These are phyloP conservation scores for Yamadazyma spencermartinsiae DNA, from an alignment of 1,139 yeast species.

Conservation along the genomic window DNA sequence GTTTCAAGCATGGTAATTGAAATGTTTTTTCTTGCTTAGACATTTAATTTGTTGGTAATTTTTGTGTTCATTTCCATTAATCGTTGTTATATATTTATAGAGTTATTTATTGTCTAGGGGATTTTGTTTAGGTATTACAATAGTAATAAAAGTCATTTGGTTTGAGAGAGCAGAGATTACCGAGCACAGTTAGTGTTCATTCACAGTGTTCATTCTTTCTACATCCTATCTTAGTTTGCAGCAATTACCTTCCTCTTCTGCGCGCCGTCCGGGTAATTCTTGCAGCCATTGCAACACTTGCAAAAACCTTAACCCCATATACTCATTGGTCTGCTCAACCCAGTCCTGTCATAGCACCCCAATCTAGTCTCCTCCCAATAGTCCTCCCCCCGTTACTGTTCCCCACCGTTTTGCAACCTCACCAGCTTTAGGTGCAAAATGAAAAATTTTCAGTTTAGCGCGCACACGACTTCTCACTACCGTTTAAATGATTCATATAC, in stretches of 20 bases:
- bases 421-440: not conserved
- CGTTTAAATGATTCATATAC: too few species aligned
- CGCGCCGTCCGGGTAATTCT: too few species aligned
- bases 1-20: slow-evolving; percentile 73
- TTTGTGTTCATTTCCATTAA: not conserved
- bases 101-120: not conserved
- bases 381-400: not conserved
- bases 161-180: too few species aligned
- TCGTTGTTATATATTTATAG: slow-evolving; percentile 1
- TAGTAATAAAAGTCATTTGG: not conserved
- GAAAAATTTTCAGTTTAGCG: not conserved
- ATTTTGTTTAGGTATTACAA: not conserved
- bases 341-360: not conserved
- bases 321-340: too few species aligned
- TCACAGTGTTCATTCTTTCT: too few species aligned
- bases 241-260: too few species aligned
- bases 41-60: slow-evolving; percentile 7
- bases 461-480: slow-evolving; percentile 1
- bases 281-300: too few species aligned
- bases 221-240: too few species aligned
- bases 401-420: not conserved
- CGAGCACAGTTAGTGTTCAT: too few species aligned
- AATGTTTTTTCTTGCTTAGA: too few species aligned
- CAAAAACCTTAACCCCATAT: too few species aligned
- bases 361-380: not conserved